These are phyloP conservation scores for Tetrapisispora taiwanensis DNA, from an alignment of 805 yeast genomes.

Conservation along the genomic window DNA sequence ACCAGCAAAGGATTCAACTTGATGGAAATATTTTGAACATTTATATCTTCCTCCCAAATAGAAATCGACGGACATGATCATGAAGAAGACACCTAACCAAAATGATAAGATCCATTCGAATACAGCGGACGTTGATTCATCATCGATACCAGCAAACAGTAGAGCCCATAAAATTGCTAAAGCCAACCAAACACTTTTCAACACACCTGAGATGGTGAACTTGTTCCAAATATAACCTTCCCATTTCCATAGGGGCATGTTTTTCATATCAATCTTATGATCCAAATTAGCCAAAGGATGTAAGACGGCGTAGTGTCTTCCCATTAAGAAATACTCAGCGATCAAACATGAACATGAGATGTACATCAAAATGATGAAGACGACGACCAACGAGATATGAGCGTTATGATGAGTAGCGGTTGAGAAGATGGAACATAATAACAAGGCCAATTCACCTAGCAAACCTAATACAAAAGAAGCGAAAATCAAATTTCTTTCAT, in stretches of 20 bases:
- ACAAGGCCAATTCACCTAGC: slow-evolving; percentile 61
- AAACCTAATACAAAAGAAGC: slow-evolving; percentile 36
- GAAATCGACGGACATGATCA: slow-evolving; percentile 58
- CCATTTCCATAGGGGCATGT: slow-evolving; percentile 24
- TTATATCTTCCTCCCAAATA: slow-evolving; percentile 43
- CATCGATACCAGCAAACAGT: slow-evolving; percentile 42
- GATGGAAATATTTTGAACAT: slow-evolving; percentile 20
- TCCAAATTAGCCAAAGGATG: slow-evolving; percentile 22
- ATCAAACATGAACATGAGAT: slow-evolving; percentile 38
- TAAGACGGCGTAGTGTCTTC: slow-evolving; percentile 31
- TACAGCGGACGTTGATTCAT: slow-evolving; percentile 43
- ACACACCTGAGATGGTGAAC: slow-evolving; percentile 37
- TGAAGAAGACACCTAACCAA: slow-evolving; percentile 62
- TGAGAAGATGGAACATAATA: slow-evolving; percentile 64
- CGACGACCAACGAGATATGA: slow-evolving; percentile 56
- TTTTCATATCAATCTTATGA: slow-evolving; percentile 6
- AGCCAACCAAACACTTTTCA: slow-evolving; percentile 55
- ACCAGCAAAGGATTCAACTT: slow-evolving; percentile 18
- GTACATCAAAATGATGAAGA: slow-evolving; percentile 60
- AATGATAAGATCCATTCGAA: slow-evolving; percentile 84
- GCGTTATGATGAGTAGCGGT: slow-evolving; percentile 44
- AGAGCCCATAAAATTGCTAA: slow-evolving; percentile 56
- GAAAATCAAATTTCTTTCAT: slow-evolving; percentile 33
- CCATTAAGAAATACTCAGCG: slow-evolving; percentile 38
- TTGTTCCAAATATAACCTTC: slow-evolving; percentile 30